Evolutionary conservation across 805 yeast genomes (phyloP), one percentile per base, ranked within the genome.

Genomic region (Starmerella floris): DNA sequence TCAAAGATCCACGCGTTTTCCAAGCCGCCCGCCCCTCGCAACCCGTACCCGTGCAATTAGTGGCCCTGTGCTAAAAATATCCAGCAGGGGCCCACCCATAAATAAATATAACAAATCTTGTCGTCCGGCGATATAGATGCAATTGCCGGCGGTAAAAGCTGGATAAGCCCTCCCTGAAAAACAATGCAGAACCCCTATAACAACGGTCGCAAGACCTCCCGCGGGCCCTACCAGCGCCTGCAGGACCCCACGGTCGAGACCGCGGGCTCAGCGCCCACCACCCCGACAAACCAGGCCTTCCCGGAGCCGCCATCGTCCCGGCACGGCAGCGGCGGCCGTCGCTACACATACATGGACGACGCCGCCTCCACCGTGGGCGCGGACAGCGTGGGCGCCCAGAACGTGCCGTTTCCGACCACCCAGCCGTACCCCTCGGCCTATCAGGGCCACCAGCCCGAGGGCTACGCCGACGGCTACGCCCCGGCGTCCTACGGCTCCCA

Each of bases 161-260:
- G n/a, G n/a, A n/a, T n/a, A n/a, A n/a, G n/a, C n/a, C n/a, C n/a
- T n/a, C n/a, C n/a, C n/a, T n/a, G n/a, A n/a, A 25, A 25, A 5
- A 35, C 5, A 8, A 33, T 33, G 37, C 13, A 17, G 19, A 42
- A 42, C 26, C 51, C 51, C 17, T 47, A 48, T 27, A 13, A 5
- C 8, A 48, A 40, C 23, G 51, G 51, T 23, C 47, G 42, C 22
- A 31, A 38, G 17, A 42, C 44, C 13, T 23, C 49, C n/a, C 23
- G 39, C 23, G 34, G 35, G 17, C 19, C 21, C 11, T 45, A 45
- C 39, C 41, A 37, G 26, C 45, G 26, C 22, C 27, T 41, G 23
- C 20, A 19, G 4, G 44, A 43, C 26, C 43, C 46, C 4, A 42
- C 39, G 10, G 35, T 36, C 20, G 28, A 25, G 28, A 25, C 28